Conservation (phyloP, 2,329 filamentous ascomycete species). For the Aspergillus aculeatus region DNA sequence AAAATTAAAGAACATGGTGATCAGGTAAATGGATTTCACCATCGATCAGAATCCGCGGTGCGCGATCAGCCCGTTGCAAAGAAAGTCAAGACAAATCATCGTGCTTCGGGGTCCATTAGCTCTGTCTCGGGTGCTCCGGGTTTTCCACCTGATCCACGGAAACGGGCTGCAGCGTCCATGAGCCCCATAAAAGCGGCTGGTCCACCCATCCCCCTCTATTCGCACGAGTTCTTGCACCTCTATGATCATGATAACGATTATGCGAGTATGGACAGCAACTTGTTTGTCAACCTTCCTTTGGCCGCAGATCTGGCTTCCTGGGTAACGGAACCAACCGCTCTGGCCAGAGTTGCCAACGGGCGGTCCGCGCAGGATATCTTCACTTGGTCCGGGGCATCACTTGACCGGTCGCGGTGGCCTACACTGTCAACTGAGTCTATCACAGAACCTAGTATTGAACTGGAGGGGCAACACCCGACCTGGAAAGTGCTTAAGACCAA, state of each 20-base stretch:
- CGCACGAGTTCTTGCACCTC: conserved; percentile 70
- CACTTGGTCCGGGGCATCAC: conserved; percentile 55
- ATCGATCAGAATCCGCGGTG: conserved; percentile 56
- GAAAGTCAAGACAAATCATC: conserved; percentile 78
- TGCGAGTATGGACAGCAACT: conserved; percentile 67
- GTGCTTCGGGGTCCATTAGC: conserved; percentile 71
- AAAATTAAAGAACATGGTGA: conserved; percentile 65
- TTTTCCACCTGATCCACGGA: conserved; percentile 61
- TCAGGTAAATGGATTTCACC: conserved; percentile 53
- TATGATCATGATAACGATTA: conserved; percentile 64
- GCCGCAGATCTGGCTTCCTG: conserved; percentile 74
- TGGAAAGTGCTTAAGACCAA: conserved; percentile 63
- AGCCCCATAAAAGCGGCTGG: conserved; percentile 68
- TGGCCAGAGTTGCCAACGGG: conserved; percentile 67
- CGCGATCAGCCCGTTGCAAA: conserved; percentile 63
- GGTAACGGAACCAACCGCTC: conserved; percentile 70
- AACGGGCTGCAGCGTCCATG: conserved; percentile 60
- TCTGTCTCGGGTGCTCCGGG: conserved; percentile 66
- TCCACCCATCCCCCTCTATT: conserved; percentile 69
- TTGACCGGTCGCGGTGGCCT: conserved; percentile 57
- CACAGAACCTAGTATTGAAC: conserved; percentile 48
- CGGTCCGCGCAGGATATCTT: conserved; percentile 67
- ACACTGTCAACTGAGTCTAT: conserved; percentile 53
- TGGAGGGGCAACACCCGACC: conserved; percentile 60
- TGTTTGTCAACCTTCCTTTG: conserved; percentile 72